Conservation (phyloP, 2,329 filamentous ascomycete genomes). For the Beauveria pseudobassiana region DNA sequence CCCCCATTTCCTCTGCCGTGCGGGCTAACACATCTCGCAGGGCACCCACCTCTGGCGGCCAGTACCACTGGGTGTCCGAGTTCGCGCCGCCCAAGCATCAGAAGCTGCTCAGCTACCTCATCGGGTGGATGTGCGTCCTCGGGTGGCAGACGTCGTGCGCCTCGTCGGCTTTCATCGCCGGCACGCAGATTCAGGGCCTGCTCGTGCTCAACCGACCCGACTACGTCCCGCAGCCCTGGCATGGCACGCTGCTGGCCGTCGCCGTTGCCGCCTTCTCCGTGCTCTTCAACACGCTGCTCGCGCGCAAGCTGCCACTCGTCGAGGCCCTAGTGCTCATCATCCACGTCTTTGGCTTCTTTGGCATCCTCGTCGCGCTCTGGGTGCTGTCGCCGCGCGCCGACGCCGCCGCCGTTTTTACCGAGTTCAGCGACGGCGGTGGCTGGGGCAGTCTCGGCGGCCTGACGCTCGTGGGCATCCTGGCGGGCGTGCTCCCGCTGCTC, state of each 20-base stretch:
- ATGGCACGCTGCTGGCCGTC: constrained; percentile 35
- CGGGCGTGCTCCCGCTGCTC: constrained; percentile 26
- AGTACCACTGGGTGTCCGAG: constrained; percentile 30
- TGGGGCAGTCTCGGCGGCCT: constrained; percentile 27
- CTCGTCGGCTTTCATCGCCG: constrained; percentile 32
- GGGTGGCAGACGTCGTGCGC: constrained; percentile 38
- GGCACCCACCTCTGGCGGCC: constrained; percentile 49
- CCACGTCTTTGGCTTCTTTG: constrained; percentile 22
- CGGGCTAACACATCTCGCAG: constrained; percentile 15
- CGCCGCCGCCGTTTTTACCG: constrained; percentile 20
- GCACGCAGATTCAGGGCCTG: constrained; percentile 37
- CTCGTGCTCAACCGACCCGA: constrained; percentile 28
- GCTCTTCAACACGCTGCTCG: constrained; percentile 36
- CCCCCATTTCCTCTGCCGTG: no score
- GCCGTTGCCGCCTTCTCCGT: constrained; percentile 33
- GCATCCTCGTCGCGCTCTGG: constrained; percentile 32
- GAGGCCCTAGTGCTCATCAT: constrained; percentile 36
- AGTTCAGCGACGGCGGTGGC: constrained; percentile 24
- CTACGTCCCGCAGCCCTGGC: constrained; percentile 31
- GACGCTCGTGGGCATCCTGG: constrained; percentile 31
- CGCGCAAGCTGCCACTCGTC: constrained; percentile 31
- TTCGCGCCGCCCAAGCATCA: constrained; percentile 39
- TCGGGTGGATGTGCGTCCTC: constrained; percentile 38
- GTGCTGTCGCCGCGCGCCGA: constrained; percentile 24
- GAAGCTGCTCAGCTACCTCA: constrained; percentile 45